Conservation (phyloP, 257 asterid species). For the Salvia rosmarinus region DNA sequence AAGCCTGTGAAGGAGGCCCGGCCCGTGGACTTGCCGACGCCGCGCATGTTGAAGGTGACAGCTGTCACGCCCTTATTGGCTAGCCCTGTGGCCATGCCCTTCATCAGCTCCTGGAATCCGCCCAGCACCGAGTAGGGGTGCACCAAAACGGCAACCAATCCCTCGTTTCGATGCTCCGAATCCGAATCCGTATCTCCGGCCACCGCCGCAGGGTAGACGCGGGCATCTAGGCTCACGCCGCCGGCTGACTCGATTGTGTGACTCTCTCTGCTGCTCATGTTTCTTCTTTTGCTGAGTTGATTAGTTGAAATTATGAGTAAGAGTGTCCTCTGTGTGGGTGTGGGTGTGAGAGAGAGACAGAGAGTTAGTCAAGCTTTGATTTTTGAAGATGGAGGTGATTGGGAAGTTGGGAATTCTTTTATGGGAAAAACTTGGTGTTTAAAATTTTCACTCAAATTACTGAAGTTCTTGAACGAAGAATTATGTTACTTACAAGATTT, state of each 20-base stretch:
- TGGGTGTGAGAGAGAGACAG: not conserved
- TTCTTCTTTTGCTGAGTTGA: not conserved
- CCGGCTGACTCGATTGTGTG: conserved; percentile 52
- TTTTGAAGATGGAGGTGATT: conserved; percentile 21
- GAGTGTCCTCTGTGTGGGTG: too few species aligned
- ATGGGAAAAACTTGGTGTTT: not conserved
- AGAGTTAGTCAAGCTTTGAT: conserved; percentile 16
- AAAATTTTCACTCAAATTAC: too few species aligned
- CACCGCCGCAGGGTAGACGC: conserved; percentile 52
- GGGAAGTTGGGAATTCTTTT: conserved; percentile 21
- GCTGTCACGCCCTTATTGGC: conserved; percentile 62
- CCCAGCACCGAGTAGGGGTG: conserved; percentile 83
- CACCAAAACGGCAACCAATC: conserved; percentile 54
- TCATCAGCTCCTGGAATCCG: conserved; percentile 80
- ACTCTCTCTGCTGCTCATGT: conserved; percentile 46
- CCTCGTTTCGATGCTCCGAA: conserved; percentile 31
- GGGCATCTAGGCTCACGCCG: conserved; percentile 56
- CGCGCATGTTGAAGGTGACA: conserved; percentile 78
- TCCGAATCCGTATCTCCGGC: conserved; percentile 14
- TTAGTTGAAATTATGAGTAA: not conserved
- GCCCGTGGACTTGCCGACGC: conserved; percentile 85
- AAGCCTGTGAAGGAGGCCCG: conserved; percentile 78
- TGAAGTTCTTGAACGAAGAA: too few species aligned
- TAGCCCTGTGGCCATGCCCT: conserved; percentile 71
- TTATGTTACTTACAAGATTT: too few species aligned